phyloP scores from a whole-genome alignment of 139 green algal genomes.

The Dunaliella sp. region DNA sequence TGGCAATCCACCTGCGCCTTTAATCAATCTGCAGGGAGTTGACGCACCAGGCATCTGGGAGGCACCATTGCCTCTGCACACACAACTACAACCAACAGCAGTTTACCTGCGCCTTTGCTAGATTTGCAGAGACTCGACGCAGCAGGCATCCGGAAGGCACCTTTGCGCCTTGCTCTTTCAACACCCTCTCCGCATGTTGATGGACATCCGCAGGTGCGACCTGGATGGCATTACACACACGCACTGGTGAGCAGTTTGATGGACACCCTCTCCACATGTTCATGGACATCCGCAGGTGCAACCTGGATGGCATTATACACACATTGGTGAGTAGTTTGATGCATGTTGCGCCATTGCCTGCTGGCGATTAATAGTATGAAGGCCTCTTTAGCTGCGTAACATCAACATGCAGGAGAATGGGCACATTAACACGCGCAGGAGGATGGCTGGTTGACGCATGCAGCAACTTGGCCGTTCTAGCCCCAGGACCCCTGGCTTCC shows the following conservation, averaged over 20 bases:
- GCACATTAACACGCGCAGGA: too few species aligned
- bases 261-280: conserved; percentile 41
- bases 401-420: too few species aligned
- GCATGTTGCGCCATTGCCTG: too few species aligned
- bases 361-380: too few species aligned
- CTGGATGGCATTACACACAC: not conserved
- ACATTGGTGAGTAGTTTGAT: not conserved
- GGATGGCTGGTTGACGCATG: too few species aligned
- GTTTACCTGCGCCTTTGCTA: conserved; percentile 29
- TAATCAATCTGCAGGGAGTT: not conserved
- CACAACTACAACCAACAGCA: too few species aligned
- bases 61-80: too few species aligned
- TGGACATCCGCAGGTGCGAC: conserved; percentile 50
- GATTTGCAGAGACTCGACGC: conserved; percentile 39
- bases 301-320: conserved; percentile 7
- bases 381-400: too few species aligned
- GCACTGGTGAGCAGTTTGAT: not conserved
- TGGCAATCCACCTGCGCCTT: conserved; percentile 36
- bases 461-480: too few species aligned
- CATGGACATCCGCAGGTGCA: conserved; percentile 50
- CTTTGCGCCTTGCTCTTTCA: conserved; percentile 20
- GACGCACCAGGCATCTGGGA: too few species aligned
- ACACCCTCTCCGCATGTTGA: conserved; percentile 40
- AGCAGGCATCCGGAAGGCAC: conserved; percentile 65
- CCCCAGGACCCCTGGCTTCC: too few species aligned